Base-by-base conservation (phyloP, 139 green algal species). In the Closterium sp. region DNA sequence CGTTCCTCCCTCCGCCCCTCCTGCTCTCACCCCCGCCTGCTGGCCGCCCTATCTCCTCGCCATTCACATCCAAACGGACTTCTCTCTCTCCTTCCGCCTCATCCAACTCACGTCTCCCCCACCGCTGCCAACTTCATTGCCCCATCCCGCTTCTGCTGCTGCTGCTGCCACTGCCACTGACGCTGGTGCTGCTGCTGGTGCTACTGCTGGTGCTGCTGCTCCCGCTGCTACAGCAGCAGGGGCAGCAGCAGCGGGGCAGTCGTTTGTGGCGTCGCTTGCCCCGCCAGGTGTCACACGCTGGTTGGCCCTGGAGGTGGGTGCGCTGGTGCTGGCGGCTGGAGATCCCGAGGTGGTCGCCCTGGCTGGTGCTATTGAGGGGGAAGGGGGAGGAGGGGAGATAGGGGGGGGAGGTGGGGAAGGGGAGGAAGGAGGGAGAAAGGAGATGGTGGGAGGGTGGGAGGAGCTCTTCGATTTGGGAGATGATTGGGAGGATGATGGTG, bases 361-460 rank as follows among this genome's bases (percentile, higher is more conserved):
- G 43, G 43, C 43, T 69, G 43, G 43, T 28, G 21, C 43, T 69
- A 16, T 12, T 12, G 9, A 1, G 3, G 12, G 43, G 2, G 9
- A 69, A 87, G 87, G 76, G 5, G 10, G 2, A 19, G 69, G 32
- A 12, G 2, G 87, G 87, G 34, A 7, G 81, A n/a, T 87, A 87
- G 16, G 33, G 32, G 12, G 76, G 87, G 33, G 87, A 87, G 23
- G 4, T 9, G 34, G 33, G 35, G 87, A 86, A 2, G 6, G 21
- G 0, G 33, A 33, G 34, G 87, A n/a, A 86, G 81, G 35, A 10
- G 34, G 2, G 87, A n/a, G 33, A 87, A 30, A 30, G n/a, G 23
- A 90, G 87, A 86, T 90, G 32, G 87, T 33, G 33, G 87, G 81
- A 87, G 33, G 81, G 3, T 86, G 81, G 81, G 81, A 86, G 30